Evolutionary conservation across 2,329 filamentous ascomycete species (phyloP), one percentile per base, ranked within the genome.

Genomic region (Calcarisporium arbuscula): DNA sequence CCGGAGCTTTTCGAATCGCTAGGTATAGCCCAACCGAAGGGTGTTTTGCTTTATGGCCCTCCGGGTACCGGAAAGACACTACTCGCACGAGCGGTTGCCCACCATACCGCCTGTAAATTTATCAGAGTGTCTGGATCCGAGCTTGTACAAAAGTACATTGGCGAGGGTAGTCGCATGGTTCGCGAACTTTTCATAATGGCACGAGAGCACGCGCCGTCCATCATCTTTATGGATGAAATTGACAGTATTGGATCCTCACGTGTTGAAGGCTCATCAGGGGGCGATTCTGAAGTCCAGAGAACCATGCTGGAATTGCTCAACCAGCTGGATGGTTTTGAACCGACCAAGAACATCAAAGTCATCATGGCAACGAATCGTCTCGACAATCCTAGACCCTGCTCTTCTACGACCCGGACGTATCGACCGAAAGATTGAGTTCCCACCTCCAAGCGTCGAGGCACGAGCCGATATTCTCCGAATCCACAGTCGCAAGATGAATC

Each of bases 161-260:
- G 92, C 57, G 92, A 98, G 61, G 92, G 92, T 56, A 92, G 85
- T 51, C 82, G 92, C 51, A 98, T 98, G 92, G 92, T 98, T 45
- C 86, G 92, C 56, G 92, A 98, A 66, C 75, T 98, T 33, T 98
- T 98, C 73, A 85, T 98, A 58, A 98, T 98, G 92, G 92, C 92
- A 19, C 78, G 92, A 64, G 92, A 98, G 60, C 92, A 98, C 53
- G 92, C 92, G 1, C 92, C 92, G 16, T 94, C 86, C 48, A 98
- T 98, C 65, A 98, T 98, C 64, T 98, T 98, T 72, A 98, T 98
- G 92, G 92, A 98, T 62, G 92, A 98, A 65, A 96, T 98, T 62
- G 92, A 98, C 70, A 94, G 86, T 49, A 98, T 98, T 63, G 92
- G 92, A 45, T 95, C 89, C 21, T 95, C 88, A 41, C 85, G 92